phyloP scores from a whole-genome alignment of 805 yeast genomes.

The Jamesozyma spencerorum region DNA sequence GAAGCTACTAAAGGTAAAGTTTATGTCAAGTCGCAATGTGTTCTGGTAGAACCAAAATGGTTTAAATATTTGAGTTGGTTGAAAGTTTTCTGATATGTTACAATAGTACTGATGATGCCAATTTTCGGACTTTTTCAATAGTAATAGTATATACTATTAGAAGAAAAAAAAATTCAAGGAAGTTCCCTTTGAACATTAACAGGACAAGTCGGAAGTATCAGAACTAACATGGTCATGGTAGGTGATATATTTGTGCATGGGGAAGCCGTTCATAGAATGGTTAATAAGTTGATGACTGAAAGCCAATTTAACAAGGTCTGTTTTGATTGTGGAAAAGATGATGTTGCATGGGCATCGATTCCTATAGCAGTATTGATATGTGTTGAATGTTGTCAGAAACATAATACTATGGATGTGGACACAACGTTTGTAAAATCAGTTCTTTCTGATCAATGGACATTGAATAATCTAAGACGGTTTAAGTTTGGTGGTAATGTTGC shows the following conservation, averaged over 20 bases:
- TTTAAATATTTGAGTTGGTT: conserved; percentile 60
- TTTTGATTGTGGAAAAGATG: conserved; percentile 1
- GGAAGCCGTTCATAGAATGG: background rate
- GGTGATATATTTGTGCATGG: background rate
- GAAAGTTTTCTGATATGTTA: conserved; percentile 21
- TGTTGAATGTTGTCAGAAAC: background rate
- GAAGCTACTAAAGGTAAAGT: conserved; percentile 5
- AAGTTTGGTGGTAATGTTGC: conserved; percentile 1
- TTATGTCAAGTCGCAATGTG: conserved; percentile 57
- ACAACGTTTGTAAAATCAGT: background rate
- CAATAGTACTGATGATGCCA: too few species aligned
- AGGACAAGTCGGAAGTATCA: background rate
- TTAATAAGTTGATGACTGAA: background rate
- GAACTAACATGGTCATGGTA: too few species aligned
- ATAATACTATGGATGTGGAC: background rate
- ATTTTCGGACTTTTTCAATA: too few species aligned
- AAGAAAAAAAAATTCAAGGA: too few species aligned
- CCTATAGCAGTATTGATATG: conserved; percentile 1
- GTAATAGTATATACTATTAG: too few species aligned
- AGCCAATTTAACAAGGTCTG: background rate
- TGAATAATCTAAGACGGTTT: conserved; percentile 1
- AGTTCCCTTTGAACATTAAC: background rate
- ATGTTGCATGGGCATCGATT: background rate
- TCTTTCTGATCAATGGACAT: conserved; percentile 1
- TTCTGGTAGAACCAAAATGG: conserved; percentile 84